Conservation (phyloP, 306 rosid species). For the Glycine soja region DNA sequence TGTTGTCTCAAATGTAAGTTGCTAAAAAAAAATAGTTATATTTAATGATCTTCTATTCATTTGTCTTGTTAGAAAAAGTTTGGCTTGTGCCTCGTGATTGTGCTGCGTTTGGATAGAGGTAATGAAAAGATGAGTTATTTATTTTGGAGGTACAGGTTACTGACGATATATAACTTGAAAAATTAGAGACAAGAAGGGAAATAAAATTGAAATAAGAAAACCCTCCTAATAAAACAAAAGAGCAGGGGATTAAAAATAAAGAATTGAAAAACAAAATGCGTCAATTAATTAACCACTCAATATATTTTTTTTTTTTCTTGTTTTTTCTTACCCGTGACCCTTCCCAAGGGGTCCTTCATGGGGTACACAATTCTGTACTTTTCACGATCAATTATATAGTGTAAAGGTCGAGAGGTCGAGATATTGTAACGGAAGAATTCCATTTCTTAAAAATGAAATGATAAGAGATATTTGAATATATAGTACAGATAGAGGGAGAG, state of each 20-base stretch:
- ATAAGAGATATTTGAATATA: not conserved
- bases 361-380: slow-evolving; percentile 12
- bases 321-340: slow-evolving; percentile 17
- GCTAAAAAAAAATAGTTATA: not conserved
- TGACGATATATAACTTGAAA: not conserved
- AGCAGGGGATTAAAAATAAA: not conserved
- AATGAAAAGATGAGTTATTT: not conserved
- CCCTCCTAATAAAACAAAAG: not conserved
- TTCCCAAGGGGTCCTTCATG: not conserved
- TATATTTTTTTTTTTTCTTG: no score
- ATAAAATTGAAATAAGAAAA: not conserved
- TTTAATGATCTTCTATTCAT: not conserved
- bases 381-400: not conserved
- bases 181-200: not conserved
- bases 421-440: not conserved
- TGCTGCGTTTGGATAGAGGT: not conserved
- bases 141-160: not conserved
- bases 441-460: not conserved
- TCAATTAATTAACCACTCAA: not conserved
- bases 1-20: not conserved
- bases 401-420: not conserved
- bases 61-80: slow-evolving; percentile 15
- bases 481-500: no score
- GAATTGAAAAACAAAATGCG: not conserved
- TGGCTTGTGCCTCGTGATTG: not conserved